Conservation (phyloP, 306 rosid species). For the Quercus glauca region DNA sequence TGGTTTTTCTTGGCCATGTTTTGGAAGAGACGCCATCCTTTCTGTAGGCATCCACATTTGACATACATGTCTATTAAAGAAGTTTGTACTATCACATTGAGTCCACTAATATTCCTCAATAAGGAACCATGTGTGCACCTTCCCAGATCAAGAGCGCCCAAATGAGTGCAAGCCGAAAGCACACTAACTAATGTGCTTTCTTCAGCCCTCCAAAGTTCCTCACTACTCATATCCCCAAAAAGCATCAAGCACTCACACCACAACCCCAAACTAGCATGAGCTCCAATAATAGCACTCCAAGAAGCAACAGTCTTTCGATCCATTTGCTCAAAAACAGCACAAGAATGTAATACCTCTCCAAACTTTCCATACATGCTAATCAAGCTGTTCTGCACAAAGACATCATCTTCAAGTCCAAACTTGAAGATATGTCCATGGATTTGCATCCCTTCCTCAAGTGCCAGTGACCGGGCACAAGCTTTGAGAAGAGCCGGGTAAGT, state of each 20-base stretch:
- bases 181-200: conserved; percentile 73
- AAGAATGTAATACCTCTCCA: conserved; percentile 35
- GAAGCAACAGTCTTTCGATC: conserved; percentile 65
- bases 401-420: conserved; percentile 59
- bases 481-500: conserved; percentile 69
- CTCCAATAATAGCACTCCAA: conserved; percentile 85
- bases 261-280: conserved; percentile 57
- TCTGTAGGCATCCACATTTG: conserved; percentile 71
- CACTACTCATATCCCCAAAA: conserved; percentile 58
- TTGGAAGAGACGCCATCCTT: conserved; percentile 48
- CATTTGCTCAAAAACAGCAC: conserved; percentile 49
- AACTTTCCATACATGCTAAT: conserved; percentile 78
- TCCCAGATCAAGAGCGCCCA: conserved; percentile 71
- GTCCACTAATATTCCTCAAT: conserved; percentile 62
- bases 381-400: conserved; percentile 76
- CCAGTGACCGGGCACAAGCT: conserved; percentile 58
- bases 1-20: conserved; percentile 62
- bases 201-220: conserved; percentile 65
- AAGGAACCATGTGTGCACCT: conserved; percentile 65
- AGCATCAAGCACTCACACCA: conserved; percentile 71
- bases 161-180: conserved; percentile 78
- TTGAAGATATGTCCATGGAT: conserved; percentile 66
- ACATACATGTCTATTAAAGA: conserved; percentile 79
- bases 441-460: conserved; percentile 53
- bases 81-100: conserved; percentile 74